Conservation (phyloP, 2,329 filamentous ascomycete genomes). For the Exserohilum rostratum region DNA sequence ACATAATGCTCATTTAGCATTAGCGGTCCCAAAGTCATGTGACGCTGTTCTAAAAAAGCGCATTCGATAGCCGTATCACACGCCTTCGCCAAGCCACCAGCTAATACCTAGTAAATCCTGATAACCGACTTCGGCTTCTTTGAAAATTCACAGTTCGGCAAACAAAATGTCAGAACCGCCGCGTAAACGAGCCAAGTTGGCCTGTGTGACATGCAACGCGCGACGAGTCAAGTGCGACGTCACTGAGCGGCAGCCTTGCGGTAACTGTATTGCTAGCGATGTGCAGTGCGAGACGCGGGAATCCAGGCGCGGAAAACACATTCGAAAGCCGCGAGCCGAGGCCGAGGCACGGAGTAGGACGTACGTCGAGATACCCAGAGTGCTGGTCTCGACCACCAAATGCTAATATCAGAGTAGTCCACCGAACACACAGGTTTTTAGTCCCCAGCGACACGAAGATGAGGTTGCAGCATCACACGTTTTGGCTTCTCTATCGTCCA, state of each 20-base stretch:
- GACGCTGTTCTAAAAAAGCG: background rate
- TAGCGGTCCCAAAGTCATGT: too few relatives aligned
- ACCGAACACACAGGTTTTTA: constrained; percentile 7
- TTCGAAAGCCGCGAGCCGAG: constrained; percentile 29
- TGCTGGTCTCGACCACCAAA: too few relatives aligned
- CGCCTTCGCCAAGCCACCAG: constrained; percentile 19
- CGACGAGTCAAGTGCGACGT: constrained; percentile 56
- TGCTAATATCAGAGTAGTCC: background rate
- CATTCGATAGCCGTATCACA: background rate
- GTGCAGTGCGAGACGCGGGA: constrained; percentile 51
- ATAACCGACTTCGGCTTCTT: constrained; percentile 35
- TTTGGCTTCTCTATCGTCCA: constrained; percentile 35
- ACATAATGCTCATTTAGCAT: too few relatives aligned
- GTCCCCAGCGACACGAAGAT: constrained; percentile 33
- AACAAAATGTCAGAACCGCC: constrained; percentile 25
- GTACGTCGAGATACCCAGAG: constrained; percentile 18
- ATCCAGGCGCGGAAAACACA: constrained; percentile 53
- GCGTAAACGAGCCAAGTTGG: constrained; percentile 50
- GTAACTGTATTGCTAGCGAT: constrained; percentile 49
- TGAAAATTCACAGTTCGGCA: constrained; percentile 18
- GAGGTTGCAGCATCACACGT: constrained; percentile 39
- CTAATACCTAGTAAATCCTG: constrained; percentile 3
- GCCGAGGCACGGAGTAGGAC: constrained; percentile 16
- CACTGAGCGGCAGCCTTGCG: constrained; percentile 52
- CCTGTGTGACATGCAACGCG: constrained; percentile 54